A percentile compares a stretch with the other conserved stretches of the same genome.
Conservation (phyloP, 352 stramenopile species). For the Plasmopara halstedii region DNA sequence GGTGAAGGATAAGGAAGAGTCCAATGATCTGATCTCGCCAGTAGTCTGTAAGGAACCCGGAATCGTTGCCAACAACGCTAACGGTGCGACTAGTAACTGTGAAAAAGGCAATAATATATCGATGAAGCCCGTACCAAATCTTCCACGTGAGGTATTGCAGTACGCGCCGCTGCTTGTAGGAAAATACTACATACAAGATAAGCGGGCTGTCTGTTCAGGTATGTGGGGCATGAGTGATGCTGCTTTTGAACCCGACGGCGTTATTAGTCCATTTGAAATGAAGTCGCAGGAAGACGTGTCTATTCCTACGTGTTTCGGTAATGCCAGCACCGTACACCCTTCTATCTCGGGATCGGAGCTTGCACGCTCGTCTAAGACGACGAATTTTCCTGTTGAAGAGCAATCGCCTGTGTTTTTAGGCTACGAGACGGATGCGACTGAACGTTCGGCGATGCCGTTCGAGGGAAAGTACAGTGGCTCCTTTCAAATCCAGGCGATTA, state of each 20-base stretch:
- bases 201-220: slow-evolving; percentile 67
- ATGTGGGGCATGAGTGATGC: slow-evolving; percentile 82
- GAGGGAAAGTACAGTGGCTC: slow-evolving; percentile 76
- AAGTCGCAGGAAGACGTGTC: slow-evolving; percentile 77
- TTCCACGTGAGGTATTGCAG: slow-evolving; percentile 53
- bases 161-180: slow-evolving; percentile 67
- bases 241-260: slow-evolving; percentile 60
- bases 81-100: slow-evolving; percentile 11
- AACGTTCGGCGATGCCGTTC: slow-evolving; percentile 71
- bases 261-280: slow-evolving; percentile 84
- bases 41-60: not conserved
- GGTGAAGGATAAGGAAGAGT: slow-evolving; percentile 12
- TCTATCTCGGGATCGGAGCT: slow-evolving; percentile 37
- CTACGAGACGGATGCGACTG: slow-evolving; percentile 48
- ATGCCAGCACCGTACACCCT: slow-evolving; percentile 36
- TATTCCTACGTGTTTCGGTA: slow-evolving; percentile 33
- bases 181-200: slow-evolving; percentile 83
- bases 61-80: not conserved
- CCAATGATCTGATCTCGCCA: not conserved
- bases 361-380: slow-evolving; percentile 38
- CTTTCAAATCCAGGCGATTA: slow-evolving; percentile 82
- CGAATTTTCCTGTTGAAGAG: slow-evolving; percentile 29
- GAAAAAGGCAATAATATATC: slow-evolving; percentile 11
- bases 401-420: slow-evolving; percentile 57
- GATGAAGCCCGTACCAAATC: slow-evolving; percentile 15